Percentiles rank a stretch among this genome's conserved stretches.
phyloP scores from a whole-genome alignment of 139 green algal species.

The Nannochloris sp. region DNA sequence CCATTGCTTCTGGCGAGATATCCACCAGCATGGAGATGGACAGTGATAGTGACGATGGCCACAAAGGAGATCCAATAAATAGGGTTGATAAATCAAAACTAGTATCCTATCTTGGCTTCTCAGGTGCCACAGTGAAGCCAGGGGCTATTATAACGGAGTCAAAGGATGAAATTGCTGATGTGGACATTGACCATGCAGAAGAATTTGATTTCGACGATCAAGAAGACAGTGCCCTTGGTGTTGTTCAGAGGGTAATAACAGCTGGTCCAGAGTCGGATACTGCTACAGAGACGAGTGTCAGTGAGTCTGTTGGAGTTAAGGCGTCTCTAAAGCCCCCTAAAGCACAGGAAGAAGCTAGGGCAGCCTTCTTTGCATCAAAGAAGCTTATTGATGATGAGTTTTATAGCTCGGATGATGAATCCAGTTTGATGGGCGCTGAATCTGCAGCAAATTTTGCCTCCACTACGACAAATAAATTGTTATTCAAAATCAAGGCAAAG shows the following conservation, averaged over 20 bases:
- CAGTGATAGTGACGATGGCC: not conserved
- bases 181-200: not conserved
- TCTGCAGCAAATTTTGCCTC: not conserved
- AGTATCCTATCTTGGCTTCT: conserved; percentile 21
- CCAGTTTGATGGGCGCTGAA: not conserved
- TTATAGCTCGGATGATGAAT: conserved; percentile 31
- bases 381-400: conserved; percentile 28
- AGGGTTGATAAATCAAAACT: conserved; percentile 20
- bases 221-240: not conserved
- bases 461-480: not conserved
- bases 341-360: conserved; percentile 16
- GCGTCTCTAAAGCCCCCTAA: not conserved
- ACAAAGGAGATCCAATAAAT: conserved; percentile 20
- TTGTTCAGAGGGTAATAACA: conserved; percentile 5
- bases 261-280: not conserved
- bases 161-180: not conserved
- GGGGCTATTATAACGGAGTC: not conserved
- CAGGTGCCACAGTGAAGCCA: conserved; percentile 11
- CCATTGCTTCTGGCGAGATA: not conserved
- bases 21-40: not conserved
- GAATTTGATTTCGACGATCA: not conserved
- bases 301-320: not conserved
- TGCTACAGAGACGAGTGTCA: conserved; percentile 3
- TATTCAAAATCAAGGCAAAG: not conserved
- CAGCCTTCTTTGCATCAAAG: conserved; percentile 20